These are phyloP conservation scores for Colletotrichum eleusines DNA, from an alignment of 2,329 filamentous ascomycete species.

Conservation along the genomic window DNA sequence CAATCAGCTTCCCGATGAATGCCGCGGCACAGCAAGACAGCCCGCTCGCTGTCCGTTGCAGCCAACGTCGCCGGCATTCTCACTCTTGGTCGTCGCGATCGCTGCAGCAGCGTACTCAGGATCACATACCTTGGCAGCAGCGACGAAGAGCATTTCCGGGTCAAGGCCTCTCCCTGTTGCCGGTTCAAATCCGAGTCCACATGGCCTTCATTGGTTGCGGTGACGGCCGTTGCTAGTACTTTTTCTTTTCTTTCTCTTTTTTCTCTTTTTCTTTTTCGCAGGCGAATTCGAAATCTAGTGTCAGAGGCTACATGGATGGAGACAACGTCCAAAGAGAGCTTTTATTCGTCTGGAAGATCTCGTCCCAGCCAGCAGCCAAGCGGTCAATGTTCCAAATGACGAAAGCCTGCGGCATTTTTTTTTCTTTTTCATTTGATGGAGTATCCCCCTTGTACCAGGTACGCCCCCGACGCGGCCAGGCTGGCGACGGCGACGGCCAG, in stretches of 20 bases:
- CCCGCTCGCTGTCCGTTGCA: conserved; percentile 55
- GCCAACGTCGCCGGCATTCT: conserved; percentile 60
- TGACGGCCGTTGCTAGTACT: conserved; percentile 17
- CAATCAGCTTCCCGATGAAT: conserved; percentile 15
- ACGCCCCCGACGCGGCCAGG: conserved; percentile 59
- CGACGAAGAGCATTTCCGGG: conserved; percentile 60
- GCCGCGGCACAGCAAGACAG: conserved; percentile 51
- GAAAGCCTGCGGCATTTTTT: too few relatives aligned
- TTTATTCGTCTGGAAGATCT: conserved; percentile 46
- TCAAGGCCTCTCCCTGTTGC: conserved; percentile 59
- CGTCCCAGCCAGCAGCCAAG: too few relatives aligned
- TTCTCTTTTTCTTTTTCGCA: conserved; percentile 7
- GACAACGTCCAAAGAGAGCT: conserved; percentile 46
- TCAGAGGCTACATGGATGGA: conserved; percentile 49
- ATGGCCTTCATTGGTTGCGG: conserved; percentile 47
- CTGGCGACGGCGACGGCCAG: conserved; percentile 73
- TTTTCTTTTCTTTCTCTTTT: too few relatives aligned
- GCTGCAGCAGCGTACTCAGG: conserved; percentile 56
- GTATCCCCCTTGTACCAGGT: conserved; percentile 64
- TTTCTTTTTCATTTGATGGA: conserved; percentile 55
- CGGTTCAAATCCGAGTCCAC: conserved; percentile 64
- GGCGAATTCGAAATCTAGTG: conserved; percentile 53
- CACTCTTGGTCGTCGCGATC: conserved; percentile 61
- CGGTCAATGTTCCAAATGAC: conserved; percentile 38
- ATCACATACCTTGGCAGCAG: conserved; percentile 60